Percentiles rank a stretch among this genome's conserved stretches.
Conservation (phyloP, 2,329 filamentous ascomycete genomes). For the Colletotrichum sp. region DNA sequence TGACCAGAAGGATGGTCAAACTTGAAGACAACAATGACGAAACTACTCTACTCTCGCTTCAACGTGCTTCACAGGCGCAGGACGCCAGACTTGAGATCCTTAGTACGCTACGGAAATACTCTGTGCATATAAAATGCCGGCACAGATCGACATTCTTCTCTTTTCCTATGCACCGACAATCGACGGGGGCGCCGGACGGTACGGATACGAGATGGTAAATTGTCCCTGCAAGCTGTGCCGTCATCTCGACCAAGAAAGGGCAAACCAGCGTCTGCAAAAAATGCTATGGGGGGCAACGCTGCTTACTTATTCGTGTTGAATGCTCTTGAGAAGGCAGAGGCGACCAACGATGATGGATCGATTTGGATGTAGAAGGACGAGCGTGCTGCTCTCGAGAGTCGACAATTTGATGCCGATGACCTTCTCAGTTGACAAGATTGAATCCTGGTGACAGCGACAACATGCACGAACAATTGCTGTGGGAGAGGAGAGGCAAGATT, state of each 20-base stretch:
- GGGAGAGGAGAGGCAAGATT: not conserved
- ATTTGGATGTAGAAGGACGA: not conserved
- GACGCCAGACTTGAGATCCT: not conserved
- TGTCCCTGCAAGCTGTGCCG: not conserved
- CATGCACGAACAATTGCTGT: accelerated
- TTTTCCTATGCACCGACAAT: not conserved
- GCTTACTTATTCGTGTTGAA: accelerated
- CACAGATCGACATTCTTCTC: not conserved
- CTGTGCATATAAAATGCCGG: not conserved
- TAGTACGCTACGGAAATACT: not conserved
- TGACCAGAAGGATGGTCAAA: accelerated
- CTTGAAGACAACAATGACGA: not conserved
- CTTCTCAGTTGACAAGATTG: accelerated
- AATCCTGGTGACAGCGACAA: not conserved
- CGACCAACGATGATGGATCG: accelerated
- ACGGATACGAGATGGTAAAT: not conserved
- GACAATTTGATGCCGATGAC: not conserved
- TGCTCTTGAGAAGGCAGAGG: not conserved
- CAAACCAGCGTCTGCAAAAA: not conserved
- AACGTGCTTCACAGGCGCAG: not conserved
- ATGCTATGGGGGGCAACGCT: accelerated
- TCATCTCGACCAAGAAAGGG: not conserved
- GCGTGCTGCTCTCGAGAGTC: accelerated
- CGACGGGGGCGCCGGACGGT: accelerated
- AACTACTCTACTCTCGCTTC: no score